Evolutionary conservation across 2,329 filamentous ascomycete species (phyloP).

Genomic region (Pyrenochaeta sp.): DNA sequence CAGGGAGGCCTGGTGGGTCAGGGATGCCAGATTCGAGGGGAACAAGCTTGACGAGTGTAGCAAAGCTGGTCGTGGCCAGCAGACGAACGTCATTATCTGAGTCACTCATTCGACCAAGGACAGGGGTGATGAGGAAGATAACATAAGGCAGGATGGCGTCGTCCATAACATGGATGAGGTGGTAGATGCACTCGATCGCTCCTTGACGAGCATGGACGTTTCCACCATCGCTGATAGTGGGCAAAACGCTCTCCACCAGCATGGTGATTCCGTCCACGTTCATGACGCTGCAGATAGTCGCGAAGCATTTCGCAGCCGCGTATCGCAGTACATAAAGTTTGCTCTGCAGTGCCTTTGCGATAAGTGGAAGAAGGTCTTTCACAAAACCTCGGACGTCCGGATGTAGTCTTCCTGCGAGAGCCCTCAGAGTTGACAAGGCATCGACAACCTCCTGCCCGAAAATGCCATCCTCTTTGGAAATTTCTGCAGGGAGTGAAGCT

Average conservation of each 20-base stretch:
- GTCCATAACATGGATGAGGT: constrained; percentile 98
- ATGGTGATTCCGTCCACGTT: constrained; percentile 95
- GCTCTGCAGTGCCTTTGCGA: constrained; percentile 88
- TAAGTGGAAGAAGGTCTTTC: constrained; percentile 80
- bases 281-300: constrained; percentile 96
- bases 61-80: constrained; percentile 95
- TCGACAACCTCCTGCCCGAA: constrained; percentile 94
- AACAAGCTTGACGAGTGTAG: constrained; percentile 94
- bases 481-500: constrained; percentile 72
- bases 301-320: constrained; percentile 95
- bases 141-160: constrained; percentile 96
- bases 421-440: constrained; percentile 89
- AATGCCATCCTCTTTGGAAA: constrained; percentile 75
- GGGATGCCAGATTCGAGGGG: constrained; percentile 97
- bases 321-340: constrained; percentile 92
- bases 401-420: constrained; percentile 90
- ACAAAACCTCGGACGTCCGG: constrained; percentile 79
- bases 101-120: constrained; percentile 97
- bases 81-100: constrained; percentile 95
- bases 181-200: constrained; percentile 93
- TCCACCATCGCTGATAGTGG: constrained; percentile 87
- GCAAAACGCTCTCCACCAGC: constrained; percentile 89
- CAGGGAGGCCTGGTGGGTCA: constrained; percentile 90
- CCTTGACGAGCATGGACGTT: constrained; percentile 92
- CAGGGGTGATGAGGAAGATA: constrained; percentile 97